Evolutionary conservation across 2,329 filamentous ascomycete species (phyloP).

Genomic region (Laburnicola sp.): DNA sequence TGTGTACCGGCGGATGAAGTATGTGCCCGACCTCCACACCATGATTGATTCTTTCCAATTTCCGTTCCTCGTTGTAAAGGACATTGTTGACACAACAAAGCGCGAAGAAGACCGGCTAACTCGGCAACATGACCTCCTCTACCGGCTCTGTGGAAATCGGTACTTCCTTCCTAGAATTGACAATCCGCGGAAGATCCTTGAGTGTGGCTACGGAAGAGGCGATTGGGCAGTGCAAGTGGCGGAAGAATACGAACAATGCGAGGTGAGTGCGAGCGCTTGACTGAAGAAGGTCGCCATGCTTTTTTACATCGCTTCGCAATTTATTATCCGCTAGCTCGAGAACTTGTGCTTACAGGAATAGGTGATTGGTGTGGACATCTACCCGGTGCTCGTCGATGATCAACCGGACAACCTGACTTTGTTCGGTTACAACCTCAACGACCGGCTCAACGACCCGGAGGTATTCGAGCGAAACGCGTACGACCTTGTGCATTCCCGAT

Average conservation of each 20-base stretch:
- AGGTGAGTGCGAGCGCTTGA: constrained; percentile 33
- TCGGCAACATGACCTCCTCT: constrained; percentile 40
- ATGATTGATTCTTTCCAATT: neutral
- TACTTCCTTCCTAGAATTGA: constrained; percentile 37
- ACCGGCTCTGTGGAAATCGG: constrained; percentile 32
- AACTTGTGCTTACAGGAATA: constrained; percentile 22
- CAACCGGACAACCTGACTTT: constrained; percentile 44
- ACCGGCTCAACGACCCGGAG: constrained; percentile 40
- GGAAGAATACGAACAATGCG: constrained; percentile 42
- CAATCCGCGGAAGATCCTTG: constrained; percentile 40
- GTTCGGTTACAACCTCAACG: constrained; percentile 45
- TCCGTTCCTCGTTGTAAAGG: neutral
- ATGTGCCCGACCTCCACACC: constrained; percentile 10
- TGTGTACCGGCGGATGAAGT: constrained; percentile 41
- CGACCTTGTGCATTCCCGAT: constrained; percentile 79
- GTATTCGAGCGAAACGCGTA: constrained; percentile 70
- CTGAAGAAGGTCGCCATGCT: neutral
- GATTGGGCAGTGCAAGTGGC: constrained; percentile 45
- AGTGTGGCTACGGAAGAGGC: constrained; percentile 47
- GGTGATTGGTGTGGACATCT: constrained; percentile 46
- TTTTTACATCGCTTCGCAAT: neutral
- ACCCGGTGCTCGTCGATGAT: constrained; percentile 38
- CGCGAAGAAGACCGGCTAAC: constrained; percentile 44
- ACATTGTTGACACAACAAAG: constrained; percentile 16
- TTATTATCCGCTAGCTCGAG: neutral